These are phyloP conservation scores for Begonia loranthoides DNA, from an alignment of 306 rosid genomes.

Conservation along the genomic window DNA sequence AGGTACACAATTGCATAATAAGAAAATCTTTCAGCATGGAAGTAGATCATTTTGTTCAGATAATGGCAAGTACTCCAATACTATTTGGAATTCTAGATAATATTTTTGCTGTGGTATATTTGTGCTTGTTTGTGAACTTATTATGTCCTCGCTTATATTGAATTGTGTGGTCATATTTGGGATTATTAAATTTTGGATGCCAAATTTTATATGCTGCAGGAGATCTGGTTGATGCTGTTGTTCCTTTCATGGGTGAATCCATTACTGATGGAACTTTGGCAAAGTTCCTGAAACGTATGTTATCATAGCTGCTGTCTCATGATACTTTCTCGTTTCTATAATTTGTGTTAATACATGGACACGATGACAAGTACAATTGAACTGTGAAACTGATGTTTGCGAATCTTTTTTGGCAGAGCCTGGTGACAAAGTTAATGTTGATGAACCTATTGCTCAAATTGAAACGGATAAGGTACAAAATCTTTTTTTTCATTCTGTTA, in stretches of 20 bases:
- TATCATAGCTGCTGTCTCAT: constrained; percentile 4
- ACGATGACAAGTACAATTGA: neutral
- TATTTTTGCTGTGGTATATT: neutral
- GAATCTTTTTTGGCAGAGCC: constrained; percentile 25
- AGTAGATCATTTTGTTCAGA: constrained; percentile 36
- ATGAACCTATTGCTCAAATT: constrained; percentile 53
- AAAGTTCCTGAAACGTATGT: constrained; percentile 43
- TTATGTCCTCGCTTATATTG: neutral
- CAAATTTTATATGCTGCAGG: constrained; percentile 16
- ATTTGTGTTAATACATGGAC: neutral
- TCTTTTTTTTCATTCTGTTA: no score
- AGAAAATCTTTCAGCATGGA: constrained; percentile 5
- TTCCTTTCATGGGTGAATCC: constrained; percentile 62
- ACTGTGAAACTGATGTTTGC: constrained; percentile 4
- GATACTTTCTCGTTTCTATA: neutral
- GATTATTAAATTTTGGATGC: neutral
- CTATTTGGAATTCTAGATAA: neutral
- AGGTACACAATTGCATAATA: constrained; percentile 8
- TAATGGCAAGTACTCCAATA: constrained; percentile 19
- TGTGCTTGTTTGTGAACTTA: neutral
- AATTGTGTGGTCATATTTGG: neutral
- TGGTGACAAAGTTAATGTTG: constrained; percentile 40
- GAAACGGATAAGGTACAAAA: constrained; percentile 45
- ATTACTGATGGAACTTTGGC: constrained; percentile 50
- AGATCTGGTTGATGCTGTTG: constrained; percentile 45